phyloP scores from a whole-genome alignment of 352 stramenopile genomes.

The Globisporangium sylvaticum region DNA sequence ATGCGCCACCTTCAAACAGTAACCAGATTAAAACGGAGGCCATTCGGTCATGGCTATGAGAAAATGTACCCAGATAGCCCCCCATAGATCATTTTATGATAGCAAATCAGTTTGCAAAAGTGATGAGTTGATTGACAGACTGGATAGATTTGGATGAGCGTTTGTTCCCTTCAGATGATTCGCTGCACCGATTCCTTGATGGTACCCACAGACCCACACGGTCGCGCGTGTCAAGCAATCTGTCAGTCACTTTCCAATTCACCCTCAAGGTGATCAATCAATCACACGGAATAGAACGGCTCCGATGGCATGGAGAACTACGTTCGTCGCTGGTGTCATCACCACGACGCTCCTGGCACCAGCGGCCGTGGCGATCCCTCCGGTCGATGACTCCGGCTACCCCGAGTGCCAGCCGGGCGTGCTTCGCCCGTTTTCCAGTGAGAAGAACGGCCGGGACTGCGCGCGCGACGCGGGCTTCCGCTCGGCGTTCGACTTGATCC shows the following conservation, averaged over 20 bases:
- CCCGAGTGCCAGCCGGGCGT: constrained; percentile 2
- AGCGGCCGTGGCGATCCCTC: background rate
- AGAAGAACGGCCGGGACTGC: constrained; percentile 1
- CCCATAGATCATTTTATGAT: background rate
- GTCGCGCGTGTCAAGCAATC: background rate
- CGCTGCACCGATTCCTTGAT: background rate
- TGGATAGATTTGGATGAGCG: background rate
- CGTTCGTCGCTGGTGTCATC: background rate
- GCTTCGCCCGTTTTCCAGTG: constrained; percentile 5
- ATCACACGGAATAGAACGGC: background rate
- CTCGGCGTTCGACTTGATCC: constrained; percentile 9
- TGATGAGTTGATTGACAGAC: background rate
- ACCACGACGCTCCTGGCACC: background rate
- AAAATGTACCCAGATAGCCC: background rate
- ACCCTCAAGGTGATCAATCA: background rate
- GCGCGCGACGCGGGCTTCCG: constrained; percentile 1
- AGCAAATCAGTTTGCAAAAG: background rate
- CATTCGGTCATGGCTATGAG: background rate
- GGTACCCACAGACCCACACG: background rate
- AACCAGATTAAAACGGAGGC: background rate
- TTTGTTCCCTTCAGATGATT: background rate
- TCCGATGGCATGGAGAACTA: background rate
- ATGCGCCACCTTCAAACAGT: background rate
- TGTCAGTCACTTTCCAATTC: background rate
- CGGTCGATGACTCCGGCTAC: background rate